Evolutionary conservation across 208 protist genomes (phyloP).

Genomic region (Crithidia expoeki): DNA sequence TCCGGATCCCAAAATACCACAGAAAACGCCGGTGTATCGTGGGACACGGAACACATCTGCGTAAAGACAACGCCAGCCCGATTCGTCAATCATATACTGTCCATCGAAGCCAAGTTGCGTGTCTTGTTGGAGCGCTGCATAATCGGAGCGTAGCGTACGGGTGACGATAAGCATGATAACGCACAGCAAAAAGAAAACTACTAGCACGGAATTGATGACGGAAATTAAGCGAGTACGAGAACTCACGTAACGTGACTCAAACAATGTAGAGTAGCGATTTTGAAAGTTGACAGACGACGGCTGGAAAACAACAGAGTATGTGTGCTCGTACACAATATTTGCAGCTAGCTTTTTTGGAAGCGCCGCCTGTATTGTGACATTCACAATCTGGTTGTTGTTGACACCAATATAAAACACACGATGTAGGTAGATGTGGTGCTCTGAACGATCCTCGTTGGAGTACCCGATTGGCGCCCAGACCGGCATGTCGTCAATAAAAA

Average conservation of each 20-base stretch:
- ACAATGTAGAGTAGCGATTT: slow-evolving; percentile 92
- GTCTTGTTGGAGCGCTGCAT: slow-evolving; percentile 73
- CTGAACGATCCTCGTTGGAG: background rate
- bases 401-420: slow-evolving; percentile 76
- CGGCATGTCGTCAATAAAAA: slow-evolving; percentile 65
- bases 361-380: slow-evolving; percentile 63
- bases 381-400: slow-evolving; percentile 69
- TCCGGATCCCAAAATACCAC: slow-evolving; percentile 77
- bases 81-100: slow-evolving; percentile 81
- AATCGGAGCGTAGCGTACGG: slow-evolving; percentile 85
- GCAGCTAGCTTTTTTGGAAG: slow-evolving; percentile 19
- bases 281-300: slow-evolving; percentile 73
- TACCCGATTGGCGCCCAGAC: slow-evolving; percentile 54
- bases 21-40: slow-evolving; percentile 65
- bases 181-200: slow-evolving; percentile 91
- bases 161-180: slow-evolving; percentile 92
- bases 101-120: slow-evolving; percentile 48
- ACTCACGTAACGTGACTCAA: slow-evolving; percentile 86
- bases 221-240: slow-evolving; percentile 90
- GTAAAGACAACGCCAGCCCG: slow-evolving; percentile 96
- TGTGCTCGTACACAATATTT: slow-evolving; percentile 68
- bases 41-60: slow-evolving; percentile 96
- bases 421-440: slow-evolving; percentile 83
- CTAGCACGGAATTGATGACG: slow-evolving; percentile 93
- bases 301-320: slow-evolving; percentile 83